Conservation (phyloP, 768 basidiomycete genomes). For the Lentinula raphanica region DNA sequence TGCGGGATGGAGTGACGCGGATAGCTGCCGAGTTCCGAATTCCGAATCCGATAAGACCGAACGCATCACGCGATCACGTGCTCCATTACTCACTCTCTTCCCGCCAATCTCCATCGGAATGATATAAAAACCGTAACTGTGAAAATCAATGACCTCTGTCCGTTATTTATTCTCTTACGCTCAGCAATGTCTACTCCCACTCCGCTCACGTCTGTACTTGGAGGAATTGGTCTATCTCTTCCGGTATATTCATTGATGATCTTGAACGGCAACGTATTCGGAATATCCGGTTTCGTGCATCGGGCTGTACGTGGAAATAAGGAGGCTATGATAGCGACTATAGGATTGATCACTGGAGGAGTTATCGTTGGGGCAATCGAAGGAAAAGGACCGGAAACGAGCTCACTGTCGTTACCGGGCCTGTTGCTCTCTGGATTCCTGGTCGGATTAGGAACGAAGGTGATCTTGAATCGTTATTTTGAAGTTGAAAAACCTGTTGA, state of each 20-base stretch:
- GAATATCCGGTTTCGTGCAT: slow-evolving; percentile 59
- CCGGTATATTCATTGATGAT: slow-evolving; percentile 47
- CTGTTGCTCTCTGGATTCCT: slow-evolving; percentile 46
- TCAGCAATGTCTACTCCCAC: slow-evolving; percentile 33
- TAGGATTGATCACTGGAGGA: slow-evolving; percentile 48
- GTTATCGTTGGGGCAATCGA: slow-evolving; percentile 37
- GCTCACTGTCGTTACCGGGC: slow-evolving; percentile 17
- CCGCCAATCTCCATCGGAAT: not conserved
- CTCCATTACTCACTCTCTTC: not conserved
- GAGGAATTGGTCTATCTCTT: slow-evolving; percentile 47
- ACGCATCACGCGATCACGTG: not conserved
- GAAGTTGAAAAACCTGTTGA: not conserved
- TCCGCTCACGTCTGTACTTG: slow-evolving; percentile 49
- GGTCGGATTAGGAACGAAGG: slow-evolving; percentile 56
- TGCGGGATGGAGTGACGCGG: too few species aligned
- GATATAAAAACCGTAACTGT: not conserved
- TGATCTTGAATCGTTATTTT: slow-evolving; percentile 12
- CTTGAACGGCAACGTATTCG: slow-evolving; percentile 52
- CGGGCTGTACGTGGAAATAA: slow-evolving; percentile 37
- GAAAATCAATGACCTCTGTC: not conserved
- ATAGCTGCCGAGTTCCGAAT: too few species aligned
- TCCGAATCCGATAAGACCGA: not conserved
- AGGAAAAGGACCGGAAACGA: slow-evolving; percentile 23
- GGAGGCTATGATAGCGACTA: slow-evolving; percentile 36
- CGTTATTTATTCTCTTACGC: too few species aligned